phyloP scores from a whole-genome alignment of 371 early-diverging fungal genomes.

The Zopfochytrium polystomum region DNA sequence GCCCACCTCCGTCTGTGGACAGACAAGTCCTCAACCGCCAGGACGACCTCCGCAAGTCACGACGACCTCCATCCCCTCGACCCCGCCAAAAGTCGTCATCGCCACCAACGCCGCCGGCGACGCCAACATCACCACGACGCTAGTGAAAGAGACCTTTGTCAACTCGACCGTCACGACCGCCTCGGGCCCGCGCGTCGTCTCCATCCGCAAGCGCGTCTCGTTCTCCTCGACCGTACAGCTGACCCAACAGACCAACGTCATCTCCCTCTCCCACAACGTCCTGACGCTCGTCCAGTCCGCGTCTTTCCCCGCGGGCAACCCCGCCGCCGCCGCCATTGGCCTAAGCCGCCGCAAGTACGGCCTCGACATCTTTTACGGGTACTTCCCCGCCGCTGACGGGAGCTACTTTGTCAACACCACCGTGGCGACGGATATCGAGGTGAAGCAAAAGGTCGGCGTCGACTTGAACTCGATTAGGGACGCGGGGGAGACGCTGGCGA shows the following conservation, averaged over 20 bases:
- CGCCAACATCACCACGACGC: slow-evolving; percentile 2
- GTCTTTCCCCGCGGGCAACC: neutral
- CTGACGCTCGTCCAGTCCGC: neutral
- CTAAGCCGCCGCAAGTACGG: neutral
- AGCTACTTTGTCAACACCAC: slow-evolving; percentile 1
- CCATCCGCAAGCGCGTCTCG: slow-evolving; percentile 1
- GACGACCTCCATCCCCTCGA: neutral
- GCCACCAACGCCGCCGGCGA: no score
- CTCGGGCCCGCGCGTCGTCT: no score
- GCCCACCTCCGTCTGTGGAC: slow-evolving; percentile 29
- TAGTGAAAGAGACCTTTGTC: neutral
- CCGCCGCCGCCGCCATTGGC: neutral
- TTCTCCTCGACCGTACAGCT: neutral
- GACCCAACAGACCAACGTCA: neutral
- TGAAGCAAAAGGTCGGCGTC: neutral
- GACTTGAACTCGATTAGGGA: neutral
- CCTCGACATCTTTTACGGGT: neutral
- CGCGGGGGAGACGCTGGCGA: neutral
- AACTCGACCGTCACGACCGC: neutral
- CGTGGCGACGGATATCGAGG: neutral
- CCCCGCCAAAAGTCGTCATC: slow-evolving; percentile 4
- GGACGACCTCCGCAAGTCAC: slow-evolving; percentile 8
- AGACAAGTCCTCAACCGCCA: neutral
- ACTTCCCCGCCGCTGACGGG: neutral
- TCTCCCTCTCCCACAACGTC: neutral